Conservation (phyloP, 2,329 filamentous ascomycete genomes). For the Colletotrichum sp. region DNA sequence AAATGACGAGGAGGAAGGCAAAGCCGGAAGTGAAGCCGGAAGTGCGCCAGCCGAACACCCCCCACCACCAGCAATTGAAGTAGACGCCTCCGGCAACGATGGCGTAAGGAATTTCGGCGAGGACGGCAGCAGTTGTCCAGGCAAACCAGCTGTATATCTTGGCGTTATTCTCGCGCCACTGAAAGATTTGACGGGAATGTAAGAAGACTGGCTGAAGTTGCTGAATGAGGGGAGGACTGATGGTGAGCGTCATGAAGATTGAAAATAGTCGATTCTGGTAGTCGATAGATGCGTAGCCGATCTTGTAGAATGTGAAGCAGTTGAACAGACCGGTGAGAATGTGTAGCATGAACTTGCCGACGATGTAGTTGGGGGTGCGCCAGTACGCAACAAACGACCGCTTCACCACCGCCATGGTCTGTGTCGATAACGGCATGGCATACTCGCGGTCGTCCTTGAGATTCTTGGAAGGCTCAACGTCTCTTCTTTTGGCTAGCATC, state of each 20-base stretch:
- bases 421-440: conserved; percentile 62
- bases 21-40: conserved; percentile 64
- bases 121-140: conserved; percentile 68
- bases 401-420: conserved; percentile 58
- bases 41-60: conserved; percentile 52
- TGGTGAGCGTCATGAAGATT: conserved; percentile 78
- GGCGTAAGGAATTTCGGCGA: conserved; percentile 75
- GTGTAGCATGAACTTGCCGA: conserved; percentile 67
- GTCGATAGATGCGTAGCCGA: conserved; percentile 62
- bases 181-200: conserved; percentile 69
- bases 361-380: conserved; percentile 67
- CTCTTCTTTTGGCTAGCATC: conserved; percentile 51
- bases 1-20: conserved; percentile 66
- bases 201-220: conserved; percentile 78
- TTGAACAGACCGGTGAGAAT: conserved; percentile 71
- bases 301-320: conserved; percentile 72
- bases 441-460: conserved; percentile 63
- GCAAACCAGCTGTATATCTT: conserved; percentile 83
- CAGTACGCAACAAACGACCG: conserved; percentile 69
- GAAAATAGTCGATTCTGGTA: conserved; percentile 77
- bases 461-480: conserved; percentile 37
- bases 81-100: conserved; percentile 70
- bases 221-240: conserved; percentile 76
- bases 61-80: conserved; percentile 66
- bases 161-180: conserved; percentile 74